Base-by-base conservation (phyloP, 148 eudicot genomes). In the Persicaria tinctoria region DNA sequence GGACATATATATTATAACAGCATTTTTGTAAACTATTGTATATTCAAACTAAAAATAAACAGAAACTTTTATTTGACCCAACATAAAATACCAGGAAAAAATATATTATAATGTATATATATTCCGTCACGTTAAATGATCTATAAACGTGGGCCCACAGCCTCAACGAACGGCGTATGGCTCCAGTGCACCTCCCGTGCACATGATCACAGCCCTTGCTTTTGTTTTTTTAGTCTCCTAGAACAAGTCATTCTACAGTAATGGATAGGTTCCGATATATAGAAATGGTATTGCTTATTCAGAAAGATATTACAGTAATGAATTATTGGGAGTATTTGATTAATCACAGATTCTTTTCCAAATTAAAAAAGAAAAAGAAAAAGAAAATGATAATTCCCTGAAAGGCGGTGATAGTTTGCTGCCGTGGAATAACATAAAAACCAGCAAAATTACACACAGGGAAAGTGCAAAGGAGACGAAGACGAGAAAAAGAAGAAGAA, bases 331-430 rank as follows among this genome's bases (percentile, higher is more conserved):
- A 32, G 41, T 32, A 32, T 63, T 63, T 66, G 48, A 66, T 66
- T 47, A 11, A 66, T 38, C 8, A 7, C 48, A 66, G 70, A 66
- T 66, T 66, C 70, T 66, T 41, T 66, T 64, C 8, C 9, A 5
- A 5, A 66, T 66, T 14, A 38, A 66, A 8, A 41, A 38, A 8
- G 1, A 64, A 41, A 38, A 41, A 0, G 1, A 41, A 18, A 57
- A 57, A 17, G 11, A 14, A 53, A 53, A 12, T 53, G 56, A 12
- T 66, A 12, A 66, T 66, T 13, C 18, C 38, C 48, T 66, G 8
- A 13, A 32, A 41, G 70, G 70, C 70, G 70, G 70, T 66, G 70
- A 66, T 41, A 2, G 38, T 66, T 66, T 66, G 38, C 48, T 64
- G 38, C 48, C 48, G 46, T 66, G 70, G 47, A 60, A 4, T 38